phyloP scores from a whole-genome alignment of 2,329 filamentous ascomycete genomes.

The Botrytis sinoallii region DNA sequence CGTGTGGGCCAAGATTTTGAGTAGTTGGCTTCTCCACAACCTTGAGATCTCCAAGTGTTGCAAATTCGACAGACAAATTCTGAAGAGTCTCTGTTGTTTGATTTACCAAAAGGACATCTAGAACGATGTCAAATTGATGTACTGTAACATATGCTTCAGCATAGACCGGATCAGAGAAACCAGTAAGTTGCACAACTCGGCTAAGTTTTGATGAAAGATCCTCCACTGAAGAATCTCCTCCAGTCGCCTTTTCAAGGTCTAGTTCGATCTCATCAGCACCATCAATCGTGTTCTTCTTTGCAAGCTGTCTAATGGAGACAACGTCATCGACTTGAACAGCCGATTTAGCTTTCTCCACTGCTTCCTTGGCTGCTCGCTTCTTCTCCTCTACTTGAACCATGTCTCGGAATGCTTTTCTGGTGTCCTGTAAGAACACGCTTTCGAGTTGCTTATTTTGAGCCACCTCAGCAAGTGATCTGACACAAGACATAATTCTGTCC shows the following conservation, averaged over 20 bases:
- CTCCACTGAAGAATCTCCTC: slow-evolving; percentile 79
- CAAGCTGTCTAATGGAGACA: slow-evolving; percentile 85
- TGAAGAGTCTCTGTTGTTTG: slow-evolving; percentile 95
- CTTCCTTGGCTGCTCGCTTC: slow-evolving; percentile 94
- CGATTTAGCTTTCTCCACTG: slow-evolving; percentile 85
- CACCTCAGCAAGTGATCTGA: slow-evolving; percentile 88
- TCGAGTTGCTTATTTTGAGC: slow-evolving; percentile 86
- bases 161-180: slow-evolving; percentile 97
- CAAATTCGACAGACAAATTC: slow-evolving; percentile 96
- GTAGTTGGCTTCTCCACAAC: slow-evolving; percentile 95
- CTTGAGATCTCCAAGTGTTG: slow-evolving; percentile 95
- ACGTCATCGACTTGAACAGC: slow-evolving; percentile 96
- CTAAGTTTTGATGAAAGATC: slow-evolving; percentile 92
- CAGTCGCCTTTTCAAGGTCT: slow-evolving; percentile 90
- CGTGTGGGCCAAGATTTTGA: slow-evolving; percentile 90
- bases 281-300: slow-evolving; percentile 83
- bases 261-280: slow-evolving; percentile 81
- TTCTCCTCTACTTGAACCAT: slow-evolving; percentile 98
- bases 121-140: slow-evolving; percentile 96
- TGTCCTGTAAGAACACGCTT: slow-evolving; percentile 90
- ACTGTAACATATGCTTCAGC: slow-evolving; percentile 99
- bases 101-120: slow-evolving; percentile 95
- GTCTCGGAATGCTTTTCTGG: slow-evolving; percentile 88
- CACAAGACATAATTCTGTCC: slow-evolving; percentile 98
- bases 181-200: slow-evolving; percentile 93